Evolutionary conservation across 129 eudicot species (phyloP), one percentile per base, ranked within the genome.

Genomic region (Erigeron canadensis): DNA sequence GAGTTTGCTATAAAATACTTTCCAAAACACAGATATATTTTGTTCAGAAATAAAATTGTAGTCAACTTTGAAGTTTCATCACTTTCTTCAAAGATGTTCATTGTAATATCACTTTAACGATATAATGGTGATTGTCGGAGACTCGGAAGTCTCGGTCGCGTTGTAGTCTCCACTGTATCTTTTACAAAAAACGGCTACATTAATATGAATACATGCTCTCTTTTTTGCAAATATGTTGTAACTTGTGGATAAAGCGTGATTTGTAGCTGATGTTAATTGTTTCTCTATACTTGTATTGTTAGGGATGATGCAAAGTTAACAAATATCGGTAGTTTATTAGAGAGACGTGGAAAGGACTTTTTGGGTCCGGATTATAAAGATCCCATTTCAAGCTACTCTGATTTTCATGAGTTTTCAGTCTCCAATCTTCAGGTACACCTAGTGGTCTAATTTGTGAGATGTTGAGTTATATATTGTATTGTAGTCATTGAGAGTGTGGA

Each of bases 391-490:
- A 89, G 95, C 84, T 89, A 86, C 85, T 63, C 75, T 38, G 82
- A 82, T 70, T 87, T 92, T 77, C 98, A 87, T 72, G 87, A 81
- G 73, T 92, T 92, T 80, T 86, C 98, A 15, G 86, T 77, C 73
- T 85, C 85, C 65, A 87, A 92, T 71, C 89, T 83, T 5, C 96
- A 92, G 96, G 98, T 92, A 69, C 28, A 45, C 13, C 50, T 45
- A 8, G 50, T 12, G 13, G 10, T 45, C 13, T 45, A 45, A 45
- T 45, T 5, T 45, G 10, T 8, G 8, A 45, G 10, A 3, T 45
- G 13, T 10, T 45, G 13, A 45, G 13, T 45, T 45, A 45, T 45
- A 1, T 44, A 44, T 61, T 61, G 13, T 39, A 18, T 28, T 28
- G 34, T 28, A 28, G 3, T 28, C 34, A 28, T 53, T 53, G 23